Evolutionary conservation across 2,329 filamentous ascomycete genomes (phyloP).

Genomic region (Leptographium lundbergii): DNA sequence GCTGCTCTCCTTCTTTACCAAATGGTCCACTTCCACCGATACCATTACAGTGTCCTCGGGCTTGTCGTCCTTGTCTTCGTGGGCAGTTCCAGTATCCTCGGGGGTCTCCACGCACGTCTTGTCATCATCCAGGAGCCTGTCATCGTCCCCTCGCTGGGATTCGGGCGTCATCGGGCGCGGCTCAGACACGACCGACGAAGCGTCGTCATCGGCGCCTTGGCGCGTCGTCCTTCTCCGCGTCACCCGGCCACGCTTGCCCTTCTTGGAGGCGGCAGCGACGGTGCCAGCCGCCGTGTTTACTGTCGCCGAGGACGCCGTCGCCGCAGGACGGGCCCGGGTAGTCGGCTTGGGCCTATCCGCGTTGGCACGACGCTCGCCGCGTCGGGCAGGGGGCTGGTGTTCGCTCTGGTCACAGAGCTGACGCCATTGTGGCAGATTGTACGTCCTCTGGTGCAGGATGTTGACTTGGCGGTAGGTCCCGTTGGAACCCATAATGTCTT

Average conservation of each 20-base stretch:
- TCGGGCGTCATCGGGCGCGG: slow-evolving; percentile 47
- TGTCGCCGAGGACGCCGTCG: slow-evolving; percentile 12
- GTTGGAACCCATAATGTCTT: slow-evolving; percentile 92
- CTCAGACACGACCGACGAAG: slow-evolving; percentile 23
- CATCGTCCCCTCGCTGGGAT: slow-evolving; percentile 25
- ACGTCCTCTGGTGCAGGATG: slow-evolving; percentile 87
- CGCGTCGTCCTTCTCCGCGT: slow-evolving; percentile 26
- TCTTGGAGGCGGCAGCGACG: slow-evolving; percentile 5
- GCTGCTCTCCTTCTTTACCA: slow-evolving; percentile 27
- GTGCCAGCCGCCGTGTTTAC: neutral
- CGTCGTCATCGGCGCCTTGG: slow-evolving; percentile 26
- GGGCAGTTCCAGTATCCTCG: slow-evolving; percentile 1
- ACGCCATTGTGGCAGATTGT: slow-evolving; percentile 95
- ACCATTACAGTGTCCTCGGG: slow-evolving; percentile 21
- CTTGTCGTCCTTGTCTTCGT: slow-evolving; percentile 20
- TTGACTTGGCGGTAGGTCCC: slow-evolving; percentile 96
- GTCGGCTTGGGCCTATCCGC: slow-evolving; percentile 36
- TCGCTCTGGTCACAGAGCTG: slow-evolving; percentile 87
- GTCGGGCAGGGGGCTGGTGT: slow-evolving; percentile 83
- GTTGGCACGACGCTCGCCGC: slow-evolving; percentile 65
- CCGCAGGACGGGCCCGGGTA: slow-evolving; percentile 25
- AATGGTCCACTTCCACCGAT: slow-evolving; percentile 38
- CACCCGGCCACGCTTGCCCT: slow-evolving; percentile 14
- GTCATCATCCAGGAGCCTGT: slow-evolving; percentile 9
- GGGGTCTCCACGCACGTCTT: slow-evolving; percentile 9